Evolutionary conservation across 352 stramenopile species (phyloP).

Genomic region (Globisporangium abappressorium): DNA sequence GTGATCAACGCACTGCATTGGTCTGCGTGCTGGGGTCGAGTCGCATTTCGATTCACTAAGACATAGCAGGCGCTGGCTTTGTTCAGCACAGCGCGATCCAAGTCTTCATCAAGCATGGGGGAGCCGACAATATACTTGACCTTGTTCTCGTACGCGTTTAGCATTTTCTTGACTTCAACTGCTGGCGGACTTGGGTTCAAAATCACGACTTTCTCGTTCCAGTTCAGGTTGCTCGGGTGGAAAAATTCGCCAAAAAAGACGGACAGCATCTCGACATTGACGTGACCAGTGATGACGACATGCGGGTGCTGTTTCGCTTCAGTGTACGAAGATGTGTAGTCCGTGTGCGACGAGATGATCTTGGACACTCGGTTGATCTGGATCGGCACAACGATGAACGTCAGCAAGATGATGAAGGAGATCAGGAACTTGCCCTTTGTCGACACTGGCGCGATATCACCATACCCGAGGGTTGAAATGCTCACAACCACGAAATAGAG

Average conservation of each 20-base stretch:
- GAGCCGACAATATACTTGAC: slow-evolving; percentile 84
- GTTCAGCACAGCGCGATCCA: slow-evolving; percentile 54
- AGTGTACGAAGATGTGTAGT: slow-evolving; percentile 75
- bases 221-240: slow-evolving; percentile 79
- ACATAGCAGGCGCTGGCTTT: slow-evolving; percentile 65
- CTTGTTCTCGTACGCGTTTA: slow-evolving; percentile 73
- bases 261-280: slow-evolving; percentile 58
- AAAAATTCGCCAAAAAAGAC: slow-evolving; percentile 86
- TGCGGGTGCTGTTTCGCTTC: slow-evolving; percentile 73
- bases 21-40: slow-evolving; percentile 55
- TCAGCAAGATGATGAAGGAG: slow-evolving; percentile 80
- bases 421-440: slow-evolving; percentile 70
- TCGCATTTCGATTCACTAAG: slow-evolving; percentile 55
- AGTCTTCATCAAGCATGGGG: slow-evolving; percentile 73
- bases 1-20: slow-evolving; percentile 74
- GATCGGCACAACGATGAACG: slow-evolving; percentile 78
- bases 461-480: slow-evolving; percentile 83
- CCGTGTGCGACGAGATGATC: slow-evolving; percentile 77
- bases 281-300: slow-evolving; percentile 69
- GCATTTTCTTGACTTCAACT: slow-evolving; percentile 67
- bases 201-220: slow-evolving; percentile 81
- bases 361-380: slow-evolving; percentile 72
- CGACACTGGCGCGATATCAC: slow-evolving; percentile 71
- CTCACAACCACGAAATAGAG: slow-evolving; percentile 85
- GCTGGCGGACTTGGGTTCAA: slow-evolving; percentile 59